phyloP scores from a whole-genome alignment of 2,329 filamentous ascomycete genomes.

The Botrytis hyacinthi region DNA sequence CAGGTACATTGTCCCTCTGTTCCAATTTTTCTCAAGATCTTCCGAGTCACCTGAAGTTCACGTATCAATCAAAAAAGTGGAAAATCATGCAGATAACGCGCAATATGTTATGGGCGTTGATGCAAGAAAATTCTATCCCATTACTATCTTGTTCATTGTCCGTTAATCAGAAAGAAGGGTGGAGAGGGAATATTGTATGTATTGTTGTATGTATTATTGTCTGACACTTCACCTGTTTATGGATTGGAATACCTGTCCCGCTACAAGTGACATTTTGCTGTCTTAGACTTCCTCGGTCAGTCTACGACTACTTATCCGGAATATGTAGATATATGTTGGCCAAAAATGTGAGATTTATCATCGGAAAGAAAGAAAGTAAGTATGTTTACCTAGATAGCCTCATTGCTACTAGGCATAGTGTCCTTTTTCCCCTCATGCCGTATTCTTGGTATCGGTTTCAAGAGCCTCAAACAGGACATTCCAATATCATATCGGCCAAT shows the following conservation, averaged over 20 bases:
- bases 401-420: not conserved
- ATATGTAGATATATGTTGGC: not conserved
- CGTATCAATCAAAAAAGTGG: not conserved
- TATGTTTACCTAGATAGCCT: not conserved
- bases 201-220: not conserved
- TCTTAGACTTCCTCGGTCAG: not conserved
- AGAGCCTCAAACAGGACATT: not conserved
- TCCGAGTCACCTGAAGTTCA: not conserved
- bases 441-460: not conserved
- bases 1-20: no score
- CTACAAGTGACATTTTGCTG: not conserved
- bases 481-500: not conserved
- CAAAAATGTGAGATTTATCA: not conserved
- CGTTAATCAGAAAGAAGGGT: not conserved
- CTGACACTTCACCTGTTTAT: not conserved
- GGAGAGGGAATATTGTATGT: not conserved
- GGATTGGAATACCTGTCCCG: not conserved
- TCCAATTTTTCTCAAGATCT: not conserved
- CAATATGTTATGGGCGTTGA: not conserved
- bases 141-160: not conserved
- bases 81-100: slow-evolving; percentile 1
- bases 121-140: not conserved
- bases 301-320: not conserved
- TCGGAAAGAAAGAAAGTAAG: not conserved
- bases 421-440: not conserved